Percentiles rank a stretch among this genome's conserved stretches.
Evolutionary conservation across 306 rosid species (phyloP).

Genomic region (Dalbergia cochinchinensis): DNA sequence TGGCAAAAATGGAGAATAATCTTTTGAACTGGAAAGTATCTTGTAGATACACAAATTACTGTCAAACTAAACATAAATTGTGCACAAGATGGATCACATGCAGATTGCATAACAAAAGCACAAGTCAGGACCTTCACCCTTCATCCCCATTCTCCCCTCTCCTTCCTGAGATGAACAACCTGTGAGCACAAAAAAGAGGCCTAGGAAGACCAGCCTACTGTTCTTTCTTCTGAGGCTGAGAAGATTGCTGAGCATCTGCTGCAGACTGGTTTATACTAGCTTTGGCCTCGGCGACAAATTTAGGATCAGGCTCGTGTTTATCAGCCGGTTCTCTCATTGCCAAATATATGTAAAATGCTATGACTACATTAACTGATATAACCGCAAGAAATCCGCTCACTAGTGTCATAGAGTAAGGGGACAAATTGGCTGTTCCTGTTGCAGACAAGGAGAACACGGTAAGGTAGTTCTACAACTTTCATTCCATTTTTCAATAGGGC

Average conservation of each 20-base stretch:
- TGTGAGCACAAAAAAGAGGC: conserved; percentile 31
- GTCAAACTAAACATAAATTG: conserved; percentile 37
- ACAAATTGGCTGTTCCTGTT: conserved; percentile 68
- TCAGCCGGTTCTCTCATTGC: conserved; percentile 89
- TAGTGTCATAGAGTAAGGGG: conserved; percentile 80
- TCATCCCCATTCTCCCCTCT: conserved; percentile 43
- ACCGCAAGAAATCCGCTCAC: conserved; percentile 94
- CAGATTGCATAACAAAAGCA: conserved; percentile 27
- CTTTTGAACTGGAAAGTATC: conserved; percentile 34
- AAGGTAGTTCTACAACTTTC: conserved; percentile 28
- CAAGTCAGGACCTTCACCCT: conserved; percentile 49
- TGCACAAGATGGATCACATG: conserved; percentile 40
- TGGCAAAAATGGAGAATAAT: neutral
- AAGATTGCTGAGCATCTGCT: conserved; percentile 54
- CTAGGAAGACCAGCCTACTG: conserved; percentile 53
- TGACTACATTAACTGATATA: conserved; percentile 82
- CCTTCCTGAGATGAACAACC: conserved; percentile 33
- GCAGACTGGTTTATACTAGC: conserved; percentile 69
- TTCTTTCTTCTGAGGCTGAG: conserved; percentile 66
- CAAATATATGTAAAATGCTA: conserved; percentile 79
- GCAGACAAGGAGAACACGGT: conserved; percentile 8
- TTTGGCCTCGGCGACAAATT: conserved; percentile 82
- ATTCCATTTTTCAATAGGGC: neutral
- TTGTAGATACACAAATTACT: conserved; percentile 20
- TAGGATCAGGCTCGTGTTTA: conserved; percentile 82